Conservation (phyloP, 106 monocot species). For the Dendrobium nobile region DNA sequence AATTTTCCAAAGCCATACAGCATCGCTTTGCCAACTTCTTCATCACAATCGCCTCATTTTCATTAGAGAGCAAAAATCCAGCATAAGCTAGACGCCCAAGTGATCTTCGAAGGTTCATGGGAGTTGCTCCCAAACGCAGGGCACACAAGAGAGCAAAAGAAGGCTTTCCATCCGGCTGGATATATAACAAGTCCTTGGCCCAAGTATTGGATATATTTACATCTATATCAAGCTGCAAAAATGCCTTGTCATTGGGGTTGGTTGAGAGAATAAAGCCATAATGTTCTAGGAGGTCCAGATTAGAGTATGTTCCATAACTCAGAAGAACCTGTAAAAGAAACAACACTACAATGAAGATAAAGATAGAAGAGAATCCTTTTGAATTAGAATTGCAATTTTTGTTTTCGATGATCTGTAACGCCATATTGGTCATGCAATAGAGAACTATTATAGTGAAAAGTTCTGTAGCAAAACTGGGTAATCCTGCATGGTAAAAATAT, state of each 20-base stretch:
- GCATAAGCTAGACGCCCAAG: slow-evolving; percentile 39
- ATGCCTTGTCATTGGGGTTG: slow-evolving; percentile 82
- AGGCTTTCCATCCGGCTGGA: slow-evolving; percentile 77
- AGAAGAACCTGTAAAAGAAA: slow-evolving; percentile 67
- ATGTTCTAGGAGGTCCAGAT: slow-evolving; percentile 90
- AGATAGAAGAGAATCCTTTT: not conserved
- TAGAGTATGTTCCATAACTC: slow-evolving; percentile 85
- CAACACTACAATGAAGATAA: not conserved
- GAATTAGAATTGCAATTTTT: not conserved
- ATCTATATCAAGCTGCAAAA: slow-evolving; percentile 37
- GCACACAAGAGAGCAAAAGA: slow-evolving; percentile 68
- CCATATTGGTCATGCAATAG: not conserved
- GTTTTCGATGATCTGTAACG: not conserved
- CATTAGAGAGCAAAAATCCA: slow-evolving; percentile 51
- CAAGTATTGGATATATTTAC: slow-evolving; percentile 33
- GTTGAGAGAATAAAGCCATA: slow-evolving; percentile 74
- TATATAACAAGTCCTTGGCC: slow-evolving; percentile 68
- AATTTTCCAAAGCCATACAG: slow-evolving; percentile 18
- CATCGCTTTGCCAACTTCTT: slow-evolving; percentile 61
- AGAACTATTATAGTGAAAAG: not conserved
- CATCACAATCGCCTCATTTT: slow-evolving; percentile 63
- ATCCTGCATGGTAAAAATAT: too few relatives aligned
- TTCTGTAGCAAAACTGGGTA: too few relatives aligned
- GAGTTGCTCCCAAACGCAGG: slow-evolving; percentile 70
- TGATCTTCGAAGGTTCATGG: slow-evolving; percentile 33